Percentiles rank a stretch among this genome's conserved stretches.
These are phyloP conservation scores for Aureobasidium namibiae DNA, from an alignment of 2,329 filamentous ascomycete genomes.

Conservation along the genomic window DNA sequence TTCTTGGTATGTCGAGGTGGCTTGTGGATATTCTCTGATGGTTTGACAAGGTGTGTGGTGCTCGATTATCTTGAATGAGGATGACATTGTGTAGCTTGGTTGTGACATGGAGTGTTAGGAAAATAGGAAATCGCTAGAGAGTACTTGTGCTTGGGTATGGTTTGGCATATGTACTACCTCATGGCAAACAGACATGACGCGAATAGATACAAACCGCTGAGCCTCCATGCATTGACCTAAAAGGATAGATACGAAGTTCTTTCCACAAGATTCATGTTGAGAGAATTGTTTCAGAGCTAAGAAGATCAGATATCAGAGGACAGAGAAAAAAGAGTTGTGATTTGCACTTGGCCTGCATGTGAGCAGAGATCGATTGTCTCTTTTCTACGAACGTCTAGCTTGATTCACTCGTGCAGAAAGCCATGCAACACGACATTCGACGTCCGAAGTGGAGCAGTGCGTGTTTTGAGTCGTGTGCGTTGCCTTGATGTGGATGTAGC, in stretches of 20 bases:
- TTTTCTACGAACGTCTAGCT: no score
- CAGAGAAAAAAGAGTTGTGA: not conserved
- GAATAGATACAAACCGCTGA: not conserved
- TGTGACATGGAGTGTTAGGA: not conserved
- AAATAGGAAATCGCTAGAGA: not conserved
- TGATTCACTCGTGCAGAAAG: not conserved
- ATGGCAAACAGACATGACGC: not conserved
- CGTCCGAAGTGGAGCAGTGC: not conserved
- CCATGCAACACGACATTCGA: not conserved
- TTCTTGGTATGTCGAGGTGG: conserved; percentile 64
- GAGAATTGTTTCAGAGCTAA: not conserved
- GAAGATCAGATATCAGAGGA: not conserved
- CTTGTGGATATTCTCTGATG: conserved; percentile 71
- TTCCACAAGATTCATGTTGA: not conserved
- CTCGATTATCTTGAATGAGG: conserved; percentile 29
- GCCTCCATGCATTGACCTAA: not conserved
- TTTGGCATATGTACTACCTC: not conserved
- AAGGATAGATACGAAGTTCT: not conserved
- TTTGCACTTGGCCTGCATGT: not conserved
- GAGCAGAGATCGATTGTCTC: not conserved
- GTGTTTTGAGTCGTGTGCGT: not conserved
- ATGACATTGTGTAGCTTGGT: not conserved
- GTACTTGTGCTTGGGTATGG: not conserved
- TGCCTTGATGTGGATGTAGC: not conserved
- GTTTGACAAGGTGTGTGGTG: conserved; percentile 68